Evolutionary conservation across 208 protist genomes (phyloP), one percentile per base, ranked within the genome.

Genomic region (Trypanosoma scelopori): DNA sequence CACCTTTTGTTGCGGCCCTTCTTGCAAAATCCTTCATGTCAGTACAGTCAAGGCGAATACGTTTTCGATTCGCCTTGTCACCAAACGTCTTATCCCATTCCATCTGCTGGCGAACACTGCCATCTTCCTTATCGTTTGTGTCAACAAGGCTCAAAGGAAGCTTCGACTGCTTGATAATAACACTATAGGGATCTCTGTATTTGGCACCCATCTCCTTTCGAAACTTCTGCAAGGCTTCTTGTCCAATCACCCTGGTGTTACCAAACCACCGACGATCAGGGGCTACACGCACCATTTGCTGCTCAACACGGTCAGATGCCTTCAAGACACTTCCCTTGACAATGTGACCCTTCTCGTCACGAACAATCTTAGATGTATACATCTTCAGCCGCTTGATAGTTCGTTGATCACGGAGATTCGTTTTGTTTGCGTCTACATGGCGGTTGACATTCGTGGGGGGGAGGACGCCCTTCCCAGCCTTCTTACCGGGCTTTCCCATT

Each of bases 261-360:
- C 96, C 97, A 68, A 99, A 99, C 97, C 96, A 99, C 18, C 92
- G 76, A 5, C 95, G 67, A 78, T 99, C 95, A 9, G 98, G 97
- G 20, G 91, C 87, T 22, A 99, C 89, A 22, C 97, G 80, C 5
- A 93, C 94, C 89, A 97, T 95, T 56, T 92, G 79, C 30, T 87
- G 74, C 42, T 93, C 84, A 48, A 93, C 76, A 18, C 89, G 79
- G 70, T 97, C 91, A 5, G 84, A 92, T 7, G 83, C 86, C 52
- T 87, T 88, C 28, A 95, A 73, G 11, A 96, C 93, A 65, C 89
- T 95, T 23, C 93, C 93, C 47, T 92, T 90, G 46, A 96, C 70
- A 61, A 97, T 97, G 55, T 97, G 83, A 53, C 93, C 93, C 49
- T 96, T 93, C 69, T 92, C 87, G 51, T 97, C 89, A 41, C 91